Evolutionary conservation across 1,139 yeast species (phyloP).

Genomic region (Protomyces inundatus): DNA sequence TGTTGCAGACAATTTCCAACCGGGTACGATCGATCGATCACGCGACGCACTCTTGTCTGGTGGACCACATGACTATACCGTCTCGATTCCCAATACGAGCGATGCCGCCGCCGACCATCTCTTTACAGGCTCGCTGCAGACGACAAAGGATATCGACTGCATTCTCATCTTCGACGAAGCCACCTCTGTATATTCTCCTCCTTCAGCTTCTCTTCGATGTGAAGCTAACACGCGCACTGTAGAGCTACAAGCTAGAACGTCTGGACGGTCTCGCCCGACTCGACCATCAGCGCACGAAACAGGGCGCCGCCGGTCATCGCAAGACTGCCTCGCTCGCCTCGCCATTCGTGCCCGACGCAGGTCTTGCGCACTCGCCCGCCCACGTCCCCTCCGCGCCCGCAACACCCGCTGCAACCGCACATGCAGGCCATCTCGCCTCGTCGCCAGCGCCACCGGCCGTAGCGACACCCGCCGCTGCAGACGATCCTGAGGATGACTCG

Average conservation of each 20-base stretch:
- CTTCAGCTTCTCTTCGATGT: no score
- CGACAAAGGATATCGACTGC: constrained; percentile 31
- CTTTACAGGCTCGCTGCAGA: constrained; percentile 30
- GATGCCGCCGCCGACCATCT: constrained; percentile 1
- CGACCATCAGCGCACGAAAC: constrained; percentile 12
- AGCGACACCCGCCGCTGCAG: neutral
- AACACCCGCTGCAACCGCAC: neutral
- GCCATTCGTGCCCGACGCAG: neutral
- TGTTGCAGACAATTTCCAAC: constrained; percentile 9
- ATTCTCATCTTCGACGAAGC: constrained; percentile 31
- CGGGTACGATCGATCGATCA: constrained; percentile 13
- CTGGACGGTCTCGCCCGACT: constrained; percentile 1
- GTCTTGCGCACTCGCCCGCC: neutral
- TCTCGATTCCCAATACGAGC: constrained; percentile 1
- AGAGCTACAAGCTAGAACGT: constrained; percentile 2
- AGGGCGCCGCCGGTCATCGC: neutral
- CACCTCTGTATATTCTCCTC: neutral
- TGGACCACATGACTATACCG: constrained; percentile 3
- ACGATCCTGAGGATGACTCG: neutral
- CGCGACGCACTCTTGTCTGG: constrained; percentile 1
- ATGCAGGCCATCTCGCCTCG: neutral
- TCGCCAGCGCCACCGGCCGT: neutral
- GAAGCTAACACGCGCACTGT: neutral
- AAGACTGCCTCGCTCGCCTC: neutral
- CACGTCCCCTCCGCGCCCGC: neutral